A percentile compares a stretch with the other conserved stretches of the same genome.
These are phyloP conservation scores for Mortierella sp. DNA, from an alignment of 371 early-diverging fungal genomes.

Conservation along the genomic window DNA sequence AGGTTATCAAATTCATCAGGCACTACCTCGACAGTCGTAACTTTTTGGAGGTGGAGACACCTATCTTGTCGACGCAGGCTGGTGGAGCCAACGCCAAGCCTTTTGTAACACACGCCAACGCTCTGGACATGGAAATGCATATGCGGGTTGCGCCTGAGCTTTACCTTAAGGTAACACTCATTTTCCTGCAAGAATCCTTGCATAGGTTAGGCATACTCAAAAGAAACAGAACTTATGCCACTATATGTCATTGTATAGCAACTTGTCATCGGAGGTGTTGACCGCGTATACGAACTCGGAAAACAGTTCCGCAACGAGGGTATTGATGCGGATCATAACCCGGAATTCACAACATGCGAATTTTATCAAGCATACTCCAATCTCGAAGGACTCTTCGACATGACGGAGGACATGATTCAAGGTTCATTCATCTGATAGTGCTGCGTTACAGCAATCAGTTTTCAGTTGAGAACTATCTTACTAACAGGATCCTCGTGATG, in stretches of 20 bases:
- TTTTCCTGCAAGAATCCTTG: too few species aligned
- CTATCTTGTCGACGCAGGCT: conserved; percentile 85
- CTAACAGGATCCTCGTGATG: background rate
- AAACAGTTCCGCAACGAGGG: conserved; percentile 99
- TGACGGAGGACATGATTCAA: conserved; percentile 88
- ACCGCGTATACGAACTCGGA: conserved; percentile 97
- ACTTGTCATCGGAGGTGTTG: conserved; percentile 95
- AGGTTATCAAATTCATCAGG: conserved; percentile 83
- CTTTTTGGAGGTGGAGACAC: conserved; percentile 98
- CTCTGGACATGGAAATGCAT: conserved; percentile 82
- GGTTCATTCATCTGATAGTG: conserved; percentile 26
- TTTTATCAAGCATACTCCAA: conserved; percentile 97
- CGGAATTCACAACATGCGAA: conserved; percentile 98
- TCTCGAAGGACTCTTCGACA: conserved; percentile 81
- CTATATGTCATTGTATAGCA: conserved; percentile 55
- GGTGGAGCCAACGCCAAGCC: conserved; percentile 98
- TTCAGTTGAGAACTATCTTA: background rate
- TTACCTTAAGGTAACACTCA: conserved; percentile 88
- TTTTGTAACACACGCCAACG: conserved; percentile 89
- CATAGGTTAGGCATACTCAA: too few species aligned
- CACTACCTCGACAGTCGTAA: conserved; percentile 79
- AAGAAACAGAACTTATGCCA: too few species aligned
- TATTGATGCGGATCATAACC: conserved; percentile 97
- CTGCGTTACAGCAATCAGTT: background rate
- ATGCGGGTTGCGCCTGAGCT: conserved; percentile 97